Conservation (phyloP, 148 eudicot genomes). For the Spergularia bocconei region DNA sequence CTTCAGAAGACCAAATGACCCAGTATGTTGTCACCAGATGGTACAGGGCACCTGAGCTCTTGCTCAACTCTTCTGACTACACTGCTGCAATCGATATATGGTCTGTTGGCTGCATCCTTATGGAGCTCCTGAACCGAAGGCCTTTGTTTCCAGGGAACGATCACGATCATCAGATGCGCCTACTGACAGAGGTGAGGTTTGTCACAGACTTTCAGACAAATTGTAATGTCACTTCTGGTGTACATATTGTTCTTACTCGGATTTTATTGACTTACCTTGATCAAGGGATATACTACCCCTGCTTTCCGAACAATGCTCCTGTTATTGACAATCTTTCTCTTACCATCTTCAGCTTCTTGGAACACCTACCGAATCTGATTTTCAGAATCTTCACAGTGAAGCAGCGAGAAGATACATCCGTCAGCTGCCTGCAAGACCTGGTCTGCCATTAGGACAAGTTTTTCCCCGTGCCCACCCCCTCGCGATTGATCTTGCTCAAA, state of each 20-base stretch:
- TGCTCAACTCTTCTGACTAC: slow-evolving; percentile 82
- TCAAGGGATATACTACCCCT: too few relatives aligned
- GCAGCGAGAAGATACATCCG: slow-evolving; percentile 63
- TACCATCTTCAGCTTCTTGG: slow-evolving; percentile 55
- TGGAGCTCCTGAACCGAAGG: slow-evolving; percentile 83
- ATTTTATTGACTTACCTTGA: too few relatives aligned
- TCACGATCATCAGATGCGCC: slow-evolving; percentile 75
- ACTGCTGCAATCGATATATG: slow-evolving; percentile 85
- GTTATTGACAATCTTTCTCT: background rate
- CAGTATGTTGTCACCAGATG: slow-evolving; percentile 83
- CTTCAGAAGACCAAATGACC: slow-evolving; percentile 71
- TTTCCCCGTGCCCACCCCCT: slow-evolving; percentile 70
- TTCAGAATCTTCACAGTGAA: slow-evolving; percentile 54
- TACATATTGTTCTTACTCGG: too few relatives aligned
- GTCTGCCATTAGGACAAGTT: slow-evolving; percentile 43
- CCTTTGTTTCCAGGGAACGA: slow-evolving; percentile 80
- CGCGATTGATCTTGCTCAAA: slow-evolving; percentile 79
- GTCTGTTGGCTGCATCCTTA: slow-evolving; percentile 91
- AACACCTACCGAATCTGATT: slow-evolving; percentile 70
- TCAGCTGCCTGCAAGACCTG: slow-evolving; percentile 62
- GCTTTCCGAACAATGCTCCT: background rate
- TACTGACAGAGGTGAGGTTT: slow-evolving; percentile 67
- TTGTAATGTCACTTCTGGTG: too few relatives aligned
- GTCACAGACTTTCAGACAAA: background rate
- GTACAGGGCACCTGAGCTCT: slow-evolving; percentile 87